A percentile compares a stretch with the other conserved stretches of the same genome.
Conservation (phyloP, 148 eudicot genomes). For the Fagopyrum homotropicum region DNA sequence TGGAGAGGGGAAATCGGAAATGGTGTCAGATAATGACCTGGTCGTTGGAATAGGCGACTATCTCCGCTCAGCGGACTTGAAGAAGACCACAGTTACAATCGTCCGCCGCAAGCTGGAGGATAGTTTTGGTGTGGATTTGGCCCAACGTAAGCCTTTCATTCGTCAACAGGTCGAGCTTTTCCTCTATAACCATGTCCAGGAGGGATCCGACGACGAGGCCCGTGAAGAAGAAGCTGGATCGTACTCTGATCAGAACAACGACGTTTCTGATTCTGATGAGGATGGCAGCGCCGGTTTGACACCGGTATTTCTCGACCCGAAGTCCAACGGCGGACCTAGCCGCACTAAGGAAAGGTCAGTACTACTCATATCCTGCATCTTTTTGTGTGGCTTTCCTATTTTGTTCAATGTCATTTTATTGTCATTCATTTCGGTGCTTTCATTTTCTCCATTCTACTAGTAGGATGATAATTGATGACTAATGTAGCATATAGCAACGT, state of each 20-base stretch:
- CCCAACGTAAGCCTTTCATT: conserved; percentile 56
- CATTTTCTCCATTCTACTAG: background rate
- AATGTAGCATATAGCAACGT: background rate
- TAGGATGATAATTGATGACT: background rate
- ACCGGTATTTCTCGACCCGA: conserved; percentile 12
- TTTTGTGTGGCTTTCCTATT: background rate
- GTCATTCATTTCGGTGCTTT: background rate
- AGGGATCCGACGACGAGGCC: conserved; percentile 21
- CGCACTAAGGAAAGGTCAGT: conserved; percentile 27
- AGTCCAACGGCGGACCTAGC: conserved; percentile 3
- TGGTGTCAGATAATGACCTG: conserved; percentile 49
- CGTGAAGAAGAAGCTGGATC: conserved; percentile 11
- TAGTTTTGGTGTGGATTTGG: conserved; percentile 70
- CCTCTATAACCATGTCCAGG: conserved; percentile 40
- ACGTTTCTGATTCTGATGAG: conserved; percentile 13
- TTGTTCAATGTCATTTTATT: background rate
- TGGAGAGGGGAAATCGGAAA: conserved; percentile 17
- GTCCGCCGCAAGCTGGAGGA: conserved; percentile 57
- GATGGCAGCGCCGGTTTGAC: conserved; percentile 20
- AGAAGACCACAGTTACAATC: conserved; percentile 50
- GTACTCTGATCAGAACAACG: conserved; percentile 10
- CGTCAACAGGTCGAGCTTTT: conserved; percentile 64
- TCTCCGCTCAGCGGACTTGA: conserved; percentile 52
- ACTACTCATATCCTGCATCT: background rate
- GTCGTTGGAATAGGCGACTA: conserved; percentile 46